These are phyloP conservation scores for Byssoonygena ceratinophila DNA, from an alignment of 2,329 filamentous ascomycete genomes.

Conservation along the genomic window DNA sequence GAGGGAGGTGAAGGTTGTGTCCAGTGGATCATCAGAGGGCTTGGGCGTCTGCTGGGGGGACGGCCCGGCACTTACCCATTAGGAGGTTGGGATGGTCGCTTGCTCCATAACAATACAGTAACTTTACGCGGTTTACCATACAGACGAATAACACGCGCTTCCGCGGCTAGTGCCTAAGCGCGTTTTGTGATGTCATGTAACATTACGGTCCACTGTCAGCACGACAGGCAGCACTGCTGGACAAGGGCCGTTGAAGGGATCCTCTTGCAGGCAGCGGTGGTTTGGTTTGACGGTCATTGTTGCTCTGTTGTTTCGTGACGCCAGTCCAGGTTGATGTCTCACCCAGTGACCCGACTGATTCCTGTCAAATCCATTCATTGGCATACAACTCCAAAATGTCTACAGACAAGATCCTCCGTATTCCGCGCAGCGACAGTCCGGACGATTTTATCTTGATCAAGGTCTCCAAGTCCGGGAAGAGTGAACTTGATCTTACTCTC, in stretches of 20 bases:
- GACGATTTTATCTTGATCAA: slow-evolving; percentile 41
- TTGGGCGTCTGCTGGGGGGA: not conserved
- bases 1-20: not conserved
- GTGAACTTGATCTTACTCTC: slow-evolving; percentile 44
- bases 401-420: slow-evolving; percentile 37
- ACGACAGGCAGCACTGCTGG: slow-evolving; percentile 7
- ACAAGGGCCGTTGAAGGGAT: not conserved
- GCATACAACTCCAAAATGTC: slow-evolving; percentile 8
- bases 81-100: slow-evolving; percentile 5
- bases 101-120: slow-evolving; percentile 1
- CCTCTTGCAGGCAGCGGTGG: not conserved
- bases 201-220: not conserved
- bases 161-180: slow-evolving; percentile 6
- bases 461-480: slow-evolving; percentile 31
- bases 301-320: not conserved
- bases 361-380: too few species aligned
- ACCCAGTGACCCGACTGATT: not conserved
- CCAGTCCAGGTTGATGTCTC: not conserved
- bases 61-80: not conserved
- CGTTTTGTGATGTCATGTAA: slow-evolving; percentile 9
- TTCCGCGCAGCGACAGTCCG: slow-evolving; percentile 39
- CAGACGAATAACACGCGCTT: slow-evolving; percentile 7
- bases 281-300: not conserved
- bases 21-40: not conserved
- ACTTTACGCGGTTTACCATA: slow-evolving; percentile 8